phyloP scores from a whole-genome alignment of 2,329 filamentous ascomycete genomes.

The Colletotrichum sp. region DNA sequence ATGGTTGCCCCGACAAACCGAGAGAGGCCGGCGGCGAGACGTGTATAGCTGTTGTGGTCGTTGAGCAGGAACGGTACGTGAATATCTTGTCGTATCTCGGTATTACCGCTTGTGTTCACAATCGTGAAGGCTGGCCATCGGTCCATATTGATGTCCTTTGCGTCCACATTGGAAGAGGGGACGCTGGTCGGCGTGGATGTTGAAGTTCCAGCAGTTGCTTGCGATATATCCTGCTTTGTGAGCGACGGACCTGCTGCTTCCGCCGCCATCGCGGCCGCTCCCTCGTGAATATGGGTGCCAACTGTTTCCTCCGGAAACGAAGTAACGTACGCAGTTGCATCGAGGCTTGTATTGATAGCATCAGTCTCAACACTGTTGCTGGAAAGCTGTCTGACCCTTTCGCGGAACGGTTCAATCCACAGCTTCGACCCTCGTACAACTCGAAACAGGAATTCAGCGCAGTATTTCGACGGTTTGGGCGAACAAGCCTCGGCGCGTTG shows the following conservation, averaged over 20 bases:
- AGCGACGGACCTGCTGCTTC: too few species aligned
- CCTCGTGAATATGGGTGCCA: rapidly evolving
- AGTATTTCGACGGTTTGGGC: background rate
- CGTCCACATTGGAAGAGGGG: background rate
- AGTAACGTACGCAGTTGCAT: too few species aligned
- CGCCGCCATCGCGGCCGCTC: rapidly evolving
- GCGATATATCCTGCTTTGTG: background rate
- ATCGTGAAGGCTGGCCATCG: background rate
- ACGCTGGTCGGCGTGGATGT: background rate
- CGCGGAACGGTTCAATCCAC: background rate
- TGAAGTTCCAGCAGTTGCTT: background rate
- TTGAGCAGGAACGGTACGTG: conserved; percentile 16
- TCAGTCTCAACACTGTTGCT: background rate
- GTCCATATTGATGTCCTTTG: too few species aligned
- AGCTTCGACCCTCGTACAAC: background rate
- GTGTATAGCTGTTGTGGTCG: conserved; percentile 26
- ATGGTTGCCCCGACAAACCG: conserved; percentile 25
- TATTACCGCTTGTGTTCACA: background rate
- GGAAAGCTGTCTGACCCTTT: background rate
- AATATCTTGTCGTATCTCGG: background rate
- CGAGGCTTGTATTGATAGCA: rapidly evolving
- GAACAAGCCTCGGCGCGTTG: background rate
- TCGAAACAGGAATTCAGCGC: background rate
- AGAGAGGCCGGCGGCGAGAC: conserved; percentile 21
- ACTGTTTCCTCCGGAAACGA: too few species aligned